Percentiles rank a stretch among this genome's conserved stretches.
phyloP scores from a whole-genome alignment of 257 asterid genomes.

The Scutellaria baicalensis region DNA sequence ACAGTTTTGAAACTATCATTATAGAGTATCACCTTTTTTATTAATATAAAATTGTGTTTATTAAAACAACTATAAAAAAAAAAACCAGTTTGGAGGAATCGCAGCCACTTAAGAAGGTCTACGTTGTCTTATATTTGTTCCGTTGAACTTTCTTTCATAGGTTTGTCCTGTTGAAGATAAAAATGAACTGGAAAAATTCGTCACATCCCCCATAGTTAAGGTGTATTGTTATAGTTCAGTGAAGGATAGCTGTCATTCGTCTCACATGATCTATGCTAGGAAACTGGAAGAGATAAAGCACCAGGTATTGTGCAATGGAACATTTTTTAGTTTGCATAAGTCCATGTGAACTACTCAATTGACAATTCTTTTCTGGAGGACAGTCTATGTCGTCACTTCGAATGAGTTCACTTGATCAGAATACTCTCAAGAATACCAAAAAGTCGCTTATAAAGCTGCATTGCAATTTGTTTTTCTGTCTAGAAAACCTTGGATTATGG shows the following conservation, averaged over 20 bases:
- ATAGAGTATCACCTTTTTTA: too few species aligned
- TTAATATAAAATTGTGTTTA: too few species aligned
- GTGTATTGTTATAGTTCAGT: slow-evolving; percentile 53
- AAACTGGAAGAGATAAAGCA: slow-evolving; percentile 71
- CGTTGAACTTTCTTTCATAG: slow-evolving; percentile 29
- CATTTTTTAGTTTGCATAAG: slow-evolving; percentile 11
- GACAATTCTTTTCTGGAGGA: slow-evolving; percentile 15
- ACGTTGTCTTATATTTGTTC: slow-evolving; percentile 11
- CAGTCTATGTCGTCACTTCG: slow-evolving; percentile 56
- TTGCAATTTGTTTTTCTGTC: slow-evolving; percentile 57
- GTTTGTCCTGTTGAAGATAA: slow-evolving; percentile 80
- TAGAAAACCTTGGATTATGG: slow-evolving; percentile 83
- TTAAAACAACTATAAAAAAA: background rate
- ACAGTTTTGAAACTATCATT: background rate
- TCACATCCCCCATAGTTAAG: slow-evolving; percentile 65
- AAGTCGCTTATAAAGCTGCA: slow-evolving; percentile 63
- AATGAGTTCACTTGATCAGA: slow-evolving; percentile 39
- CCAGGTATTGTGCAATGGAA: slow-evolving; percentile 52
- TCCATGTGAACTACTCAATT: slow-evolving; percentile 2
- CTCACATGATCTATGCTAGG: slow-evolving; percentile 23
- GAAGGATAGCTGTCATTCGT: slow-evolving; percentile 24
- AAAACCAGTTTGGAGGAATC: background rate
- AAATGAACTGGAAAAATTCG: slow-evolving; percentile 60
- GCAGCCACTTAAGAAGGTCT: background rate
- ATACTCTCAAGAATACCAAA: slow-evolving; percentile 41